Evolutionary conservation across 2,329 filamentous ascomycete genomes (phyloP).

Genomic region (Neonectria neomacrospora): DNA sequence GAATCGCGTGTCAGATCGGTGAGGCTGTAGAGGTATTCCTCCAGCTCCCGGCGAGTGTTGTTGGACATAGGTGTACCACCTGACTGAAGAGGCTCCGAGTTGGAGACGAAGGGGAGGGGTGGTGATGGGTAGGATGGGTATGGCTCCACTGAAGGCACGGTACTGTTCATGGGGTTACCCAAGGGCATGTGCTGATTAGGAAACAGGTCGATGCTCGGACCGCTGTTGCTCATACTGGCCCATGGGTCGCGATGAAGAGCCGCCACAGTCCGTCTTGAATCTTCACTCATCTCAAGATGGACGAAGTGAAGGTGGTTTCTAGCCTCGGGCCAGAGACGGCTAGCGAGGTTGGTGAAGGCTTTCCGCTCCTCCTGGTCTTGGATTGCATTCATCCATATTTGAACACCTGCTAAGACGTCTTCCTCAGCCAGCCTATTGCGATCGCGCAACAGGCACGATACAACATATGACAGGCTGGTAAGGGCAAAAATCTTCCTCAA

Average conservation of each 20-base stretch:
- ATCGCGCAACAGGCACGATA: constrained; percentile 16
- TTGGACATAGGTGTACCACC: neutral
- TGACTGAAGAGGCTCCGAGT: neutral
- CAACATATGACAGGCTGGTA: constrained; percentile 35
- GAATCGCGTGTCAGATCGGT: neutral
- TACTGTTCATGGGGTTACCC: neutral
- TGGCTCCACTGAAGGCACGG: neutral
- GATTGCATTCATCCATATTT: constrained; percentile 30
- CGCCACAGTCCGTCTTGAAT: neutral
- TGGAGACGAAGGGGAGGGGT: neutral
- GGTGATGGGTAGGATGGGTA: neutral
- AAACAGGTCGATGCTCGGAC: neutral
- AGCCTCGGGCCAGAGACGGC: constrained; percentile 34
- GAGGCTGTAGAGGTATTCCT: neutral
- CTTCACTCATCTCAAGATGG: neutral
- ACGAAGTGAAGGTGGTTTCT: constrained; percentile 20
- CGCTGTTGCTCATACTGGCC: neutral
- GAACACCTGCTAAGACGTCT: constrained; percentile 28
- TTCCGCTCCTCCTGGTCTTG: constrained; percentile 14
- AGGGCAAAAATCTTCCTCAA: constrained; percentile 33
- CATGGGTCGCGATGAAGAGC: neutral
- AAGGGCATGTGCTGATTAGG: neutral
- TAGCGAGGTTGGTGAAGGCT: constrained; percentile 20
- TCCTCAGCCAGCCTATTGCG: neutral
- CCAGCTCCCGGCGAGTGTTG: fast-evolving